Evolutionary conservation across 2,329 filamentous ascomycete species (phyloP), one percentile per base, ranked within the genome.

Genomic region (Pyricularia sp.): DNA sequence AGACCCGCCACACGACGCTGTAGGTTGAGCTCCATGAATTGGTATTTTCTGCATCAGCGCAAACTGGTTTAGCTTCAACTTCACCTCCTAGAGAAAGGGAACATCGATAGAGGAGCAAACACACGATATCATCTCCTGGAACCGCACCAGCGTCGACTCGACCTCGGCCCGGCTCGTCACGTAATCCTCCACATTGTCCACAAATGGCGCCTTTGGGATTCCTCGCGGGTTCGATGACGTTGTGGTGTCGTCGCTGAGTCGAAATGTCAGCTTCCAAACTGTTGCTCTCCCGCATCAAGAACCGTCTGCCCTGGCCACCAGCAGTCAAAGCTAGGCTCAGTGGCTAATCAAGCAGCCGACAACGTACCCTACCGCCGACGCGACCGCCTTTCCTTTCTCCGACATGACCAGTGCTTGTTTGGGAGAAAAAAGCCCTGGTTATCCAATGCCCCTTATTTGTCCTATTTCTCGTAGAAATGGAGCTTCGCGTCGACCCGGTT

Each of bases 11-110:
- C 90, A 65, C 95, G 88, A 72, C 93, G 87, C 79, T 97, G 91
- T 70, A 95, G 92, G 79, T 97, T 98, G 77, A 91, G 84, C 81
- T 98, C 93, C 95, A 99, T 99, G 82, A 98, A 99, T 79, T 98
- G 95, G 83, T 99, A 99, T 85, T 99, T 99, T 74, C 93, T 97
- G 64, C 10, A 25, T 4, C 7, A 26, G 3, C n/a, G 17, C 3
- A 10, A 4, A 50, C 26, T 17, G 25, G 26, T 3, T 50, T 26
- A 25, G 66, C 59, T 25, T 31, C 33, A n/a, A 12, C 17, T 25
- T 66, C 63, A 14, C 10, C 58, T 30, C 23, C 6, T 11, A 28
- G 58, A 28, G 5, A 28, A 28, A 20, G 23, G 17, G 23, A 17
- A n/a, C 3, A 50, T 11, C 17, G 33, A 63, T 11, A 65, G 63